Evolutionary conservation across 2,329 filamentous ascomycete species (phyloP).

Genomic region (Uncinocarpus reesii): DNA sequence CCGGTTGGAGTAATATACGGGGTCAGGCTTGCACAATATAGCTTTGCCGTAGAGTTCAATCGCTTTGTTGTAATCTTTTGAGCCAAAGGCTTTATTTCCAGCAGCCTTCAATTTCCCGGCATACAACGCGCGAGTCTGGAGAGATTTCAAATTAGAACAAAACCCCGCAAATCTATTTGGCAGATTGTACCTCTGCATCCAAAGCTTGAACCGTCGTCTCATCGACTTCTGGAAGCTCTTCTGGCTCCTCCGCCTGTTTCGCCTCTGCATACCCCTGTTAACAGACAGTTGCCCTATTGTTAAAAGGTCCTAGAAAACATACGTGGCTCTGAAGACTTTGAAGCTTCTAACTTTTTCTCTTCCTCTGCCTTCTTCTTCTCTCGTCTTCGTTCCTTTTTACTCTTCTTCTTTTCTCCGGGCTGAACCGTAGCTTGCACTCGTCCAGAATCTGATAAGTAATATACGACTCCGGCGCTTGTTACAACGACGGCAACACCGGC

Average conservation of each 20-base stretch:
- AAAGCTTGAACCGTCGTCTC: constrained; percentile 40
- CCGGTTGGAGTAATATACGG: constrained; percentile 97
- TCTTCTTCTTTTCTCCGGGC: constrained; percentile 54
- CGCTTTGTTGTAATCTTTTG: constrained; percentile 85
- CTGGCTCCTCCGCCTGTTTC: constrained; percentile 45
- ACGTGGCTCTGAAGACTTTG: constrained; percentile 30
- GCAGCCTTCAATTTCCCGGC: constrained; percentile 87
- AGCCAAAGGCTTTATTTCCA: constrained; percentile 91
- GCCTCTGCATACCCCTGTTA: constrained; percentile 34
- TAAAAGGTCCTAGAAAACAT: constrained; percentile 19
- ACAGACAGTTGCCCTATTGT: neutral
- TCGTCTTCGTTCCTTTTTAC: constrained; percentile 83
- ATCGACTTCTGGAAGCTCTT: constrained; percentile 59
- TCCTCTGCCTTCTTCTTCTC: constrained; percentile 60
- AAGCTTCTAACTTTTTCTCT: constrained; percentile 41
- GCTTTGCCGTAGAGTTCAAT: constrained; percentile 94
- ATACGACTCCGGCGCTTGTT: constrained; percentile 81
- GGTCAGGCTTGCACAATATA: constrained; percentile 92
- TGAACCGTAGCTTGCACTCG: constrained; percentile 30
- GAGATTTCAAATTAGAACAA: neutral
- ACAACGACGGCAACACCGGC: constrained; percentile 88
- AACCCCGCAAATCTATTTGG: neutral
- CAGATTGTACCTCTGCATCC: constrained; percentile 36
- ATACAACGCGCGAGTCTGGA: constrained; percentile 69
- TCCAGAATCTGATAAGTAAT: constrained; percentile 59